Base-by-base conservation (phyloP, 306 rosid species). In the Ormosia semicastrata region DNA sequence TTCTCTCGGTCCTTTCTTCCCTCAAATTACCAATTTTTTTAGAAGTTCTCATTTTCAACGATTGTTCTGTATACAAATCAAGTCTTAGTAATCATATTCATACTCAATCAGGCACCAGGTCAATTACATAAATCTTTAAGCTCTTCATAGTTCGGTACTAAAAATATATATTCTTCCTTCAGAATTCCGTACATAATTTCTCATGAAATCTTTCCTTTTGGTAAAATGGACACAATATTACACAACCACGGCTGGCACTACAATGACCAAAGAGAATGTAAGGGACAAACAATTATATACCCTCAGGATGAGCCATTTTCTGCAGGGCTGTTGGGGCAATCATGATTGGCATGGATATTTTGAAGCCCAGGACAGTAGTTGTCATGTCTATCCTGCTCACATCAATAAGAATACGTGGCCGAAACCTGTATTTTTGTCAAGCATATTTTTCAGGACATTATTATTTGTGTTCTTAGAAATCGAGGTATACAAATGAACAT, bases 231-330 rank as follows among this genome's bases (percentile, higher is more conserved):
- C 53, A 82, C 34, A 29, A 36, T 7, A 67, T 58, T 33, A 66
- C 43, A 46, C 14, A 34, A 83, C 62, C 32, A 39, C 17, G 15
- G 9, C 33, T 37, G 2, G 13, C 43, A 72, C 4, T 53, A 36
- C 67, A 70, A 53, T 17, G 36, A 39, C 37, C 13, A 13, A n/a
- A 33, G 54, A 52, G 50, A 76, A 74, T 54, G 47, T 52, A 40
- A 77, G 80, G 37, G 82, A 39, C 11, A 89, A 82, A 66, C 36
- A 54, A 70, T 29, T 7, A 8, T 8, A 44, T 87, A 92, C 99
- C 99, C 80, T 93, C 98, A 69, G 99, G 98, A 59, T 96, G 99
- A 85, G 98, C 99, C 99, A 96, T 93, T 89, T 96, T 96, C 92
- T 96, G 99, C 66, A 96, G 17, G 64, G 99, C 97, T 44, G 98